Conservation (phyloP, 352 stramenopile species). For the Phytophthora vignae region DNA sequence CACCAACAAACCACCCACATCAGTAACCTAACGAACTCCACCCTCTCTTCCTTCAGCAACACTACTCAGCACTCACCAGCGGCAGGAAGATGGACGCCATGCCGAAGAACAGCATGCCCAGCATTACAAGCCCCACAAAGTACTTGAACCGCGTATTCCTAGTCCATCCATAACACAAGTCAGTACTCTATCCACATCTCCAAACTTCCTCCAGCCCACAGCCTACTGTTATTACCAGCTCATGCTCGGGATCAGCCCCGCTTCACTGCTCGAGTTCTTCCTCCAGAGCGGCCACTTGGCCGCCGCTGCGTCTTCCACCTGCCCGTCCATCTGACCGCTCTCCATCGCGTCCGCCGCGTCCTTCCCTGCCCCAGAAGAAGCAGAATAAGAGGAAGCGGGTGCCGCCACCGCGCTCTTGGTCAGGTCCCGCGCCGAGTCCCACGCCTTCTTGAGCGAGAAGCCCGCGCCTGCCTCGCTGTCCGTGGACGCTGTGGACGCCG, state of each 20-base stretch:
- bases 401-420: slow-evolving; percentile 46
- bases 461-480: slow-evolving; percentile 27
- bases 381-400: too few species aligned
- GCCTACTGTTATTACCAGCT: slow-evolving; percentile 46
- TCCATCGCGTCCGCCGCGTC: slow-evolving; percentile 54
- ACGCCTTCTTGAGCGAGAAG: slow-evolving; percentile 68
- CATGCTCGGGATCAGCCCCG: slow-evolving; percentile 55
- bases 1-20: background rate
- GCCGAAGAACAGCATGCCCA: slow-evolving; percentile 82
- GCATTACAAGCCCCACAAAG: slow-evolving; percentile 78
- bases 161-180: too few species aligned
- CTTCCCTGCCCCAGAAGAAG: background rate
- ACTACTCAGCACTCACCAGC: slow-evolving; percentile 34
- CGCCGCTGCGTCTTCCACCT: slow-evolving; percentile 29
- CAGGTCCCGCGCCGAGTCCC: slow-evolving; percentile 66
- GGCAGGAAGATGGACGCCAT: slow-evolving; percentile 85
- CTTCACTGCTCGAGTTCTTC: slow-evolving; percentile 44
- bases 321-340: slow-evolving; percentile 44
- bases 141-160: slow-evolving; percentile 86
- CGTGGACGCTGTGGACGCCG: slow-evolving; percentile 44
- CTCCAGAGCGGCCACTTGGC: slow-evolving; percentile 53
- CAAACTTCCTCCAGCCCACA: background rate
- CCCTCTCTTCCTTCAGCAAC: background rate
- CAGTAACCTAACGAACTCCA: background rate
- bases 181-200: background rate